Evolutionary conservation across 208 protist genomes (phyloP).

Genomic region (Giardia duodenalis): DNA sequence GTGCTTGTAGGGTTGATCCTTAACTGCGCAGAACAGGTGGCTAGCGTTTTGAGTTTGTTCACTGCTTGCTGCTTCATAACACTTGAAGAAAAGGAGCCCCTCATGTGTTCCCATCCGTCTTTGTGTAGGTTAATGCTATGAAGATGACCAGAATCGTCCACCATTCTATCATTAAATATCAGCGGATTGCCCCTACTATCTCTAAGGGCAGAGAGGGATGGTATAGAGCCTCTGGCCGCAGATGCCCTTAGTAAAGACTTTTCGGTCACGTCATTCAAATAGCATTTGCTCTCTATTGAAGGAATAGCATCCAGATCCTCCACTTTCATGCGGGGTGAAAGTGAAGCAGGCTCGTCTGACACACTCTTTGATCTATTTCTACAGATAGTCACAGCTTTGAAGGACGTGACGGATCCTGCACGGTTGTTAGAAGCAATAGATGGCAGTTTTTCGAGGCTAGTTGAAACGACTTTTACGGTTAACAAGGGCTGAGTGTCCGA

Average conservation of each 20-base stretch:
- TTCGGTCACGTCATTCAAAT: not conserved
- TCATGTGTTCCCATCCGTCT: not conserved
- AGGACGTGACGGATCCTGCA: not conserved
- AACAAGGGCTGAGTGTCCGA: not conserved
- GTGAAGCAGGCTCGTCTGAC: not conserved
- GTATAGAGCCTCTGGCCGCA: not conserved
- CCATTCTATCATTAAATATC: not conserved
- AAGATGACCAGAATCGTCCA: not conserved
- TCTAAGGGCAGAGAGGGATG: not conserved
- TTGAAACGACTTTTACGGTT: not conserved
- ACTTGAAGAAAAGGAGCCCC: too few relatives aligned
- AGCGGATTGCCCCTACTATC: not conserved
- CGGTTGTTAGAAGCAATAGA: not conserved
- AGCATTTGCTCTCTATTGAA: not conserved
- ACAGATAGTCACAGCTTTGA: not conserved
- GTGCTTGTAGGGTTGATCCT: too few relatives aligned
- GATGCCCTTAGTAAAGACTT: not conserved
- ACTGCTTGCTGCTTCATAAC: too few relatives aligned
- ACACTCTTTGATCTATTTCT: too few relatives aligned
- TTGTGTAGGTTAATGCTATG: not conserved
- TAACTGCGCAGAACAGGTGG: too few relatives aligned
- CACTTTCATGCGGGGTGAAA: too few relatives aligned
- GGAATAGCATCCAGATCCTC: not conserved
- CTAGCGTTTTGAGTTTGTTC: too few relatives aligned
- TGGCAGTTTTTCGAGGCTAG: not conserved